Base-by-base conservation (phyloP, 305 asterid species). In the Fraxinus dipetala region DNA sequence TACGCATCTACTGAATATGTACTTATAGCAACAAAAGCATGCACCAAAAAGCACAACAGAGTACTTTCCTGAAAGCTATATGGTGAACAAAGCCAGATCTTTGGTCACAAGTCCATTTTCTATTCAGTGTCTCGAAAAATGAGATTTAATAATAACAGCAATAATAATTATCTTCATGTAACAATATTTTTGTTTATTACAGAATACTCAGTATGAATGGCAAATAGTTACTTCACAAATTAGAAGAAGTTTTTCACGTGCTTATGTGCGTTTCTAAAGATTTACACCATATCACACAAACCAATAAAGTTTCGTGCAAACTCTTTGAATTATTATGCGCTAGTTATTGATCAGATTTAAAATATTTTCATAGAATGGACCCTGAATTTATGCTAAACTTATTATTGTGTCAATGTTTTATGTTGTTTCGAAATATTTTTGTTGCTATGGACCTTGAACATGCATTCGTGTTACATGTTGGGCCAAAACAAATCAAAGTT, bases 1-100 rank as follows among this genome's bases (percentile, higher is more conserved):
- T 32, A 34, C 79, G 34, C 45, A 79, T 32, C 77, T 31, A 73
- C 20, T 65, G 48, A 36, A 65, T 51, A 69, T 65, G 13, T 75
- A 75, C 9, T 63, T 81, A 67, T 22, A 38, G 75, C 77, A 78
- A 45, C 61, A 35, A 79, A 81, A 77, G 85, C 13, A 16, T n/a
- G 51, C 43, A 70, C 75, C 75, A 31, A 16, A 70, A 70, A 32
- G 75, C 75, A 70, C 43, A 0, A 70, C 75, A 70, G n/a, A 70
- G 75, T 14, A 31, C 75, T 70, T 70, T 32, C 43, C 43, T 70
- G 11, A 70, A 70, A 30, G 36, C 40, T 4, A 69, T 22, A 61
- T 61, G 75, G 35, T 30, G 75, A 69, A 69, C 75, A 69, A 31
- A 69, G 75, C 75, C 22, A 69, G 18, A 14, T 69, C 75, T 30